Evolutionary conservation across 306 rosid species (phyloP).

Genomic region (Neltuma alba): DNA sequence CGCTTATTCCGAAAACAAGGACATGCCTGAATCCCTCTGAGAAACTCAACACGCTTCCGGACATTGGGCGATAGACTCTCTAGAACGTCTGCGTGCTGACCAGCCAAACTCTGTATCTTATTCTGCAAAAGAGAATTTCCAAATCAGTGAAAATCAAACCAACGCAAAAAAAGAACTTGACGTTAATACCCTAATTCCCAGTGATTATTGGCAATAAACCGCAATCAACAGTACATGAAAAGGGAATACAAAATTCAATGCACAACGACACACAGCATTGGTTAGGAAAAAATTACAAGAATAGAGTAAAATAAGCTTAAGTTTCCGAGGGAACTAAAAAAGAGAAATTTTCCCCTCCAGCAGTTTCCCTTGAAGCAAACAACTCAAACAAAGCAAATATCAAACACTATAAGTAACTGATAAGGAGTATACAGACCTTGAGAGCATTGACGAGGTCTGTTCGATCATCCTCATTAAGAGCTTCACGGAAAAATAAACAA

Average conservation of each 20-base stretch:
- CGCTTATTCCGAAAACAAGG: neutral
- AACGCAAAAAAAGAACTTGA: neutral
- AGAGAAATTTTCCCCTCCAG: neutral
- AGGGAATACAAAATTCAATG: neutral
- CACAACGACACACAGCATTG: neutral
- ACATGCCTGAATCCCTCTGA: constrained; percentile 83
- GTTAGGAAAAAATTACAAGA: neutral
- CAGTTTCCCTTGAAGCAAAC: neutral
- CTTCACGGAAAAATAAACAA: constrained; percentile 31
- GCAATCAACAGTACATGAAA: neutral
- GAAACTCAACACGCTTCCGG: constrained; percentile 86
- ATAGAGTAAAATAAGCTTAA: neutral
- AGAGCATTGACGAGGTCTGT: constrained; percentile 83
- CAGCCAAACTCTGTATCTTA: constrained; percentile 85
- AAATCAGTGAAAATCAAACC: neutral
- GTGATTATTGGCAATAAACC: neutral
- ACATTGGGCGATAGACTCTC: constrained; percentile 65
- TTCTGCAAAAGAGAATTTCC: constrained; percentile 43
- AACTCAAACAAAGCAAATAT: neutral
- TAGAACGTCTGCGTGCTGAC: constrained; percentile 75
- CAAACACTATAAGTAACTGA: neutral
- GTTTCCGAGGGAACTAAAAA: no score
- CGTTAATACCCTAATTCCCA: neutral
- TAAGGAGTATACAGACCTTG: constrained; percentile 50
- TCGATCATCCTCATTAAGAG: constrained; percentile 67